phyloP scores from a whole-genome alignment of 805 yeast species.

The Gaillardinia entomophila region DNA sequence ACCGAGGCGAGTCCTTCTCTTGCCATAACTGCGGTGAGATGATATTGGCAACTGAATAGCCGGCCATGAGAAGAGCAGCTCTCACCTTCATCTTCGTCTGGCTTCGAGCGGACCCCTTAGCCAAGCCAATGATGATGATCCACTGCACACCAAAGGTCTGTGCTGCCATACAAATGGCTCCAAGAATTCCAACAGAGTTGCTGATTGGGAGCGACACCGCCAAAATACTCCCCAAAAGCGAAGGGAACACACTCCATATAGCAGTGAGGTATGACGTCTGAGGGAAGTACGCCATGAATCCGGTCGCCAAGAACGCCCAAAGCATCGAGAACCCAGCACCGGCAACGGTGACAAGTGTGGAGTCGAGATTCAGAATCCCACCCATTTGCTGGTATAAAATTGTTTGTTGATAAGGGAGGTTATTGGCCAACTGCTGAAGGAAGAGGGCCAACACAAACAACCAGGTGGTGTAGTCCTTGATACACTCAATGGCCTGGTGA shows the following conservation, averaged over 20 bases:
- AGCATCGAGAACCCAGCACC: constrained; percentile 44
- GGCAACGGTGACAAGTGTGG: constrained; percentile 51
- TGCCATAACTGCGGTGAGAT: constrained; percentile 56
- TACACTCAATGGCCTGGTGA: constrained; percentile 44
- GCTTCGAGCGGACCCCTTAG: constrained; percentile 28
- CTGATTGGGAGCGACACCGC: constrained; percentile 40
- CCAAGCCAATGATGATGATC: constrained; percentile 21
- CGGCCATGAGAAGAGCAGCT: constrained; percentile 39
- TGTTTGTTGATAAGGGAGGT: constrained; percentile 48
- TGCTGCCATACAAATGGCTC: constrained; percentile 43
- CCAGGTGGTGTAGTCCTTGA: constrained; percentile 35
- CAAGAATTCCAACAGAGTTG: constrained; percentile 35
- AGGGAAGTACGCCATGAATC: constrained; percentile 16
- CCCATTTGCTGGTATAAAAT: constrained; percentile 43
- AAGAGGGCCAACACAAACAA: constrained; percentile 27
- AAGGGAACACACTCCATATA: constrained; percentile 33
- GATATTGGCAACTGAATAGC: constrained; percentile 44
- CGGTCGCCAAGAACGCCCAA: constrained; percentile 31
- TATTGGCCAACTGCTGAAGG: constrained; percentile 46
- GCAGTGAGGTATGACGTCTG: constrained; percentile 32
- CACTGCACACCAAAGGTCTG: constrained; percentile 41
- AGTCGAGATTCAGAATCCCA: constrained; percentile 31
- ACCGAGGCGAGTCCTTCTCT: constrained; percentile 37
- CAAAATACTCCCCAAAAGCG: constrained; percentile 41
- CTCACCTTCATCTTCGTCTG: constrained; percentile 47